Conservation (phyloP, 768 basidiomycete species). For the Dioszegia crocea region DNA sequence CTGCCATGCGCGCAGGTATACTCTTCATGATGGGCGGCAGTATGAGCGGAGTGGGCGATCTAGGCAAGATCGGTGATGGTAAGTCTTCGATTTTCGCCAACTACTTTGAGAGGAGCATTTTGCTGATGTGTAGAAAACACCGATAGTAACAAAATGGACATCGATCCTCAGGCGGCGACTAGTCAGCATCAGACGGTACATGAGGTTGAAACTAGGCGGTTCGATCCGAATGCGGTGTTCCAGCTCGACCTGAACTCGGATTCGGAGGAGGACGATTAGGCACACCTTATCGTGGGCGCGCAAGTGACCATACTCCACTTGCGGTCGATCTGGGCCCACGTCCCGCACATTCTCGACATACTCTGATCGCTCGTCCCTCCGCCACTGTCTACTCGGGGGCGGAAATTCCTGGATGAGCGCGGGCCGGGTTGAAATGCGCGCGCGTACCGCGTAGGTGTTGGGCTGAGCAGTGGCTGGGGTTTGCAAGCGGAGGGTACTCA, state of each 20-base stretch:
- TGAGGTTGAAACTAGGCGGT: conserved; percentile 28
- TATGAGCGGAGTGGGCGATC: conserved; percentile 37
- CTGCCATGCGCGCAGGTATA: conserved; percentile 33
- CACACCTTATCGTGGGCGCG: background rate
- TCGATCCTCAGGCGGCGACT: conserved; percentile 1
- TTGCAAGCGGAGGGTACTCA: too few species aligned
- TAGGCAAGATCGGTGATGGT: conserved; percentile 32
- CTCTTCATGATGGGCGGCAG: conserved; percentile 36
- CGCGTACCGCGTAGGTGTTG: too few species aligned
- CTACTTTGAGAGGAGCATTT: background rate
- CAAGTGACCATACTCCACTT: too few species aligned
- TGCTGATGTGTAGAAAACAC: conserved; percentile 9
- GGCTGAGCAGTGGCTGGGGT: too few species aligned
- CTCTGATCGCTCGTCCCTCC: too few species aligned
- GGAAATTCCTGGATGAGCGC: too few species aligned
- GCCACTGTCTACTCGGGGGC: too few species aligned
- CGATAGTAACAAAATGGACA: conserved; percentile 4
- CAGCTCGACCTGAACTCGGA: conserved; percentile 42
- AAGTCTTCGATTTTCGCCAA: conserved; percentile 2
- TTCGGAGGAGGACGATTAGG: conserved; percentile 29
- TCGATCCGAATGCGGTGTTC: conserved; percentile 35
- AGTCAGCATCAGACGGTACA: conserved; percentile 6
- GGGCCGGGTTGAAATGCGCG: too few species aligned
- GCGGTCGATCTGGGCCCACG: too few species aligned
- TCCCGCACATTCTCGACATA: too few species aligned